phyloP scores from a whole-genome alignment of 352 stramenopile species.

The Blastocystis hominis region DNA sequence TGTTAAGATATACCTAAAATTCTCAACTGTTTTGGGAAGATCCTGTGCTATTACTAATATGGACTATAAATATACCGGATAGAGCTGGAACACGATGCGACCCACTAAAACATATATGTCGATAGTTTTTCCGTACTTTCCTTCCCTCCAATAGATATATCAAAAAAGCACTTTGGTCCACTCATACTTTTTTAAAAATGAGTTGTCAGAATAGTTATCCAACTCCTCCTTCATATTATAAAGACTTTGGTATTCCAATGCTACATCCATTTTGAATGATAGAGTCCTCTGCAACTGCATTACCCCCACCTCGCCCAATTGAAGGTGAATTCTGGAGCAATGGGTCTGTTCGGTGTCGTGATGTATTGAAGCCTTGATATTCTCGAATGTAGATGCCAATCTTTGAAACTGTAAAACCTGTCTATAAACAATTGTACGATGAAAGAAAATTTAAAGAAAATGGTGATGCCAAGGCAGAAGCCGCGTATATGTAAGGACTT shows the following conservation, averaged over 20 bases:
- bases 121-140: constrained; percentile 50
- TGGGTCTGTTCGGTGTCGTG: background rate
- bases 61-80: constrained; percentile 64
- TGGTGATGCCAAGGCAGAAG: background rate
- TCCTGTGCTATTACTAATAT: constrained; percentile 62
- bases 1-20: constrained; percentile 67
- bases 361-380: background rate
- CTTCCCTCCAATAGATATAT: constrained; percentile 80
- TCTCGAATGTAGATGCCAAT: background rate
- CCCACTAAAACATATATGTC: constrained; percentile 57
- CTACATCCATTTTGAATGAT: background rate
- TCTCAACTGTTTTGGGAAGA: constrained; percentile 62
- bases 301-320: background rate
- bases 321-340: constrained; percentile 33
- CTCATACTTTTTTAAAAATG: constrained; percentile 4
- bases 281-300: background rate
- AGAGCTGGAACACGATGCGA: constrained; percentile 69
- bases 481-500: background rate
- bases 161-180: constrained; percentile 71
- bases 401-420: background rate
- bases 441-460: constrained; percentile 11
- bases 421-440: background rate
- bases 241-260: constrained; percentile 34
- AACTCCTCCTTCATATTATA: constrained; percentile 35
- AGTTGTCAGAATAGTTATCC: background rate